Base-by-base conservation (phyloP, 2,329 filamentous ascomycete genomes). In the Phialophora macrospora region DNA sequence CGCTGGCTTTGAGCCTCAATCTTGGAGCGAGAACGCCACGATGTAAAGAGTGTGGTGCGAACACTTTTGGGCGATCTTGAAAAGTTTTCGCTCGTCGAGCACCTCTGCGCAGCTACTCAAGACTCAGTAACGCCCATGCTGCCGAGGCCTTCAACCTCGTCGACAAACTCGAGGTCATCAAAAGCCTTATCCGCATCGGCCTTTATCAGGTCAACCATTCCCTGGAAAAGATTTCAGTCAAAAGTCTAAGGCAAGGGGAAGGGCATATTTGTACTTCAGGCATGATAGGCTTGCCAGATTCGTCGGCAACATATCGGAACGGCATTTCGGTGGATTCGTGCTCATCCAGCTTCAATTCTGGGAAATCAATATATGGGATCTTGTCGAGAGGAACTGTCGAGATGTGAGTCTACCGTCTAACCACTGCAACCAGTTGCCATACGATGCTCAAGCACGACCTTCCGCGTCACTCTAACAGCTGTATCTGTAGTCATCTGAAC, bases 401-500 rank as follows among this genome's bases (percentile, higher is more conserved):
- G 38, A 11, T 9, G 52, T 44, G 38, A 44, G 38, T 44, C 6
- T 44, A n/a, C 5, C 38, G 14, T 44, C 38, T 44, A n/a, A 7
- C 17, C 5, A n/a, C 17, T 8, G 38, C 17, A 44, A 6, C 17
- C 2, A 11, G 5, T n/a, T 6, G 17, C 38, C 38, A 7, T 79
- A 96, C 93, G 85, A 81, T 90, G 90, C 70, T 93, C 87, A 74
- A 96, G 90, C 11, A 93, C 88, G 5, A 98, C 90, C 72, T 96
- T 89, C 70, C 95, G 87, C 34, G 95, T 98, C 52, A 97, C 94
- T 71, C 95, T 86, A 58, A 97, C 95, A 4, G 95, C 95, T 22
- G 95, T 99, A 77, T 99, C 95, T 4, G 95, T 99, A 2, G 95
- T 98, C 94, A 99, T 97, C 79, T 99, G 95, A 73, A 93, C 89